Conservation (phyloP, 108 stramenopile genomes). For the Asterionellopsis glacialis region DNA sequence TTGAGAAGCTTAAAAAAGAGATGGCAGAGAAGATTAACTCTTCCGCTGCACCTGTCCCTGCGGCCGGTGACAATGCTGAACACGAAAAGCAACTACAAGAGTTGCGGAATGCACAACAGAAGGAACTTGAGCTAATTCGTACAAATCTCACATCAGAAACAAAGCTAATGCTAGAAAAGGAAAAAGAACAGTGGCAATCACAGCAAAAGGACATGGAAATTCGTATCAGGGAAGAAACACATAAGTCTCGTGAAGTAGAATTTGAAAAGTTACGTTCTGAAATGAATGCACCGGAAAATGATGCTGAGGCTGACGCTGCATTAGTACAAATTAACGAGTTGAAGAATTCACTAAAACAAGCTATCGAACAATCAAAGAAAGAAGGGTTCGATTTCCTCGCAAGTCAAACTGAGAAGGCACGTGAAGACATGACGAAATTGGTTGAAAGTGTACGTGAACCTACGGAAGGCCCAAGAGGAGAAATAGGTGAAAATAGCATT, state of each 20-base stretch:
- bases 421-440: neutral
- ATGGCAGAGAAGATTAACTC: conserved; percentile 16
- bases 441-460: conserved; percentile 4
- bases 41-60: no score
- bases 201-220: neutral
- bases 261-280: conserved; percentile 21
- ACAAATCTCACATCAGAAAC: conserved; percentile 1
- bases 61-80: no score
- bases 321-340: conserved; percentile 9
- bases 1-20: conserved; percentile 41
- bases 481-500: neutral
- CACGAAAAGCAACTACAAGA: conserved; percentile 2
- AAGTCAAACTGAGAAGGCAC: conserved; percentile 5
- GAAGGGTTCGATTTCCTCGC: conserved; percentile 4
- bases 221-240: neutral
- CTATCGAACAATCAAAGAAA: conserved; percentile 5
- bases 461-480: conserved; percentile 11
- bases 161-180: conserved; percentile 2
- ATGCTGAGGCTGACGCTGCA: neutral
- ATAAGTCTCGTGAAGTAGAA: conserved; percentile 7
- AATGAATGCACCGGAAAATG: conserved; percentile 12
- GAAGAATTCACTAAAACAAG: conserved; percentile 7
- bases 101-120: conserved; percentile 10
- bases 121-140: conserved; percentile 23
- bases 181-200: neutral